Percentiles rank a stretch among this genome's conserved stretches.
phyloP scores from a whole-genome alignment of 805 yeast species.

The Candida montana region DNA sequence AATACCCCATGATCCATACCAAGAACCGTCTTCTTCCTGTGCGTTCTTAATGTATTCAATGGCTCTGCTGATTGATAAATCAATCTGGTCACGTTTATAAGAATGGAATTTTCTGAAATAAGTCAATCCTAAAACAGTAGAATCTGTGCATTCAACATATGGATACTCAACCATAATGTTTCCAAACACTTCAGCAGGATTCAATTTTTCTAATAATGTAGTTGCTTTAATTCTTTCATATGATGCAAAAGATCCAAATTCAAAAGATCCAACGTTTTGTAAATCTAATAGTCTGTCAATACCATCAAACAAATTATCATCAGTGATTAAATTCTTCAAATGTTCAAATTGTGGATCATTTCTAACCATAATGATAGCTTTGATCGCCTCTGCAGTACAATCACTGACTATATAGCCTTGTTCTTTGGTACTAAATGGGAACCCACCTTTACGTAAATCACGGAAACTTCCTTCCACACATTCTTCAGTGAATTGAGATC shows the following conservation, averaged over 20 bases:
- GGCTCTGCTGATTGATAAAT: conserved; percentile 67
- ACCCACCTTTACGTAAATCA: conserved; percentile 81
- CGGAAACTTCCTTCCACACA: conserved; percentile 74
- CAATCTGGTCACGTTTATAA: conserved; percentile 63
- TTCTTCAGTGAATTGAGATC: conserved; percentile 82
- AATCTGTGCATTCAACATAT: conserved; percentile 96
- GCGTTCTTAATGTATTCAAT: conserved; percentile 60
- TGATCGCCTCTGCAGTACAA: conserved; percentile 93
- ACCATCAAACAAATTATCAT: conserved; percentile 53
- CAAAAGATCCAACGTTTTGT: conserved; percentile 75
- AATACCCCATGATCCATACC: conserved; percentile 99
- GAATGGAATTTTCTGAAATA: conserved; percentile 63
- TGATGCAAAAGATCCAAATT: conserved; percentile 88
- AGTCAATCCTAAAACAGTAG: conserved; percentile 82
- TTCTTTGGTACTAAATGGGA: conserved; percentile 93
- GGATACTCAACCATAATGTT: conserved; percentile 99
- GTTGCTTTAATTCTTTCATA: conserved; percentile 86
- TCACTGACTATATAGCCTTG: conserved; percentile 97
- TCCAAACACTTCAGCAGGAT: conserved; percentile 97
- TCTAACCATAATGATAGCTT: conserved; percentile 89
- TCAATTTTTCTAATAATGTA: conserved; percentile 65
- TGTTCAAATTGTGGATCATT: conserved; percentile 49
- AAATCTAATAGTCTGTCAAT: conserved; percentile 70
- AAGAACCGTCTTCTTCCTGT: conserved; percentile 81
- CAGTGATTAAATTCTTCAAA: conserved; percentile 47